Evolutionary conservation across 805 yeast genomes (phyloP).

Genomic region (Kodamaea hsintzibuensis): DNA sequence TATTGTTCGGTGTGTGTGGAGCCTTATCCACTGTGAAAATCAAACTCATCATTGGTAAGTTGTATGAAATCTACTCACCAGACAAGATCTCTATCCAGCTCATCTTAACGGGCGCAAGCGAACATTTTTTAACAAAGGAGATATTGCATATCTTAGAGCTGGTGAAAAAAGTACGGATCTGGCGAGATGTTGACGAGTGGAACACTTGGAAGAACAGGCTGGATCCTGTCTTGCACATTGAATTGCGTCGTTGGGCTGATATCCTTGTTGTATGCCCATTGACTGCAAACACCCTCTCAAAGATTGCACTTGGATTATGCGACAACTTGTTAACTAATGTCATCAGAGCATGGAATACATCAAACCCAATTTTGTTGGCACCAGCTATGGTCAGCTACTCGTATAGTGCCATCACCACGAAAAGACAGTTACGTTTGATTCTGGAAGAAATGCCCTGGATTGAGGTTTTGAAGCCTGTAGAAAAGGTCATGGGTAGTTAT

Average conservation of each 20-base stretch:
- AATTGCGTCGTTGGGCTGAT: constrained; percentile 96
- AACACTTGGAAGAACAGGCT: constrained; percentile 73
- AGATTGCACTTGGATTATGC: constrained; percentile 86
- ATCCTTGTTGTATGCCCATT: constrained; percentile 90
- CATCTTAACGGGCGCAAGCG: constrained; percentile 54
- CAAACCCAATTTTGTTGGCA: constrained; percentile 84
- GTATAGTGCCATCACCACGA: constrained; percentile 86
- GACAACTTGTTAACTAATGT: constrained; percentile 90
- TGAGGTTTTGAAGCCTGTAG: constrained; percentile 90
- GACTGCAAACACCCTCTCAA: constrained; percentile 89
- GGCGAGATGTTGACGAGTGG: constrained; percentile 66
- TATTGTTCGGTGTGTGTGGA: constrained; percentile 60
- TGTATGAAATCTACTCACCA: constrained; percentile 51
- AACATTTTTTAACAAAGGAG: constrained; percentile 51
- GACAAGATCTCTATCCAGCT: constrained; percentile 54
- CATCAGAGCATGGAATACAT: constrained; percentile 93
- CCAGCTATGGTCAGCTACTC: constrained; percentile 96
- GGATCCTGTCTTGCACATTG: constrained; percentile 94
- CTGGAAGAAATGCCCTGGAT: constrained; percentile 94
- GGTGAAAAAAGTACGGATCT: constrained; percentile 47
- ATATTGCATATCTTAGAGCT: constrained; percentile 38
- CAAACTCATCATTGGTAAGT: constrained; percentile 50
- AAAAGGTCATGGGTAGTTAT: constrained; percentile 86
- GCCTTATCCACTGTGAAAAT: constrained; percentile 54
- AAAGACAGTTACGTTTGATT: constrained; percentile 72